Base-by-base conservation (phyloP, 345 rosid genomes). In the Turritis glabra region DNA sequence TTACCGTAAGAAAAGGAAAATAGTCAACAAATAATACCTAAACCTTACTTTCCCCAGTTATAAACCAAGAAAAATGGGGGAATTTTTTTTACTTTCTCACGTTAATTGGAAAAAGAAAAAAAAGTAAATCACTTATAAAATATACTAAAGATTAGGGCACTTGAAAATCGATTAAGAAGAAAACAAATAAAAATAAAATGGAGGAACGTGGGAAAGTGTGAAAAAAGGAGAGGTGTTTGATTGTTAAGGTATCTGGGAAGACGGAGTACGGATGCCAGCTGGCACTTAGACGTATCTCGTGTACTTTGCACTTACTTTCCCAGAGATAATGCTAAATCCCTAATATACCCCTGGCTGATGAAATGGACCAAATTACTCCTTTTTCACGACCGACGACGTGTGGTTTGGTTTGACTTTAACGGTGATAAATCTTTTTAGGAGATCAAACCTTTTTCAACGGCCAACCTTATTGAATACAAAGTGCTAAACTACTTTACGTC, bases 291-390 rank as follows among this genome's bases (percentile, higher is more conserved):
- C 43, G 8, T 18, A 14, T 32, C 66, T 26, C 66, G 51, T 71
- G 67, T 30, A 46, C 72, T 52, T 73, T 30, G 22, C 9, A 13
- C 65, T 43, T 23, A 25, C 54, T 30, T 30, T 37, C 13, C 47
- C 5, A 1, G 10, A 18, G 7, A 2, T 35, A 38, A 37, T 22
- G 32, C 14, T 22, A 1, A 37, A 61, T 3, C 38, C 77, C 12
- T n/a, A 44, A 44, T 5, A 22, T 47, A 47, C 78, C 72, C 72
- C 51, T 74, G 7, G 23, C 7, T 5, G 30, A 41, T n/a, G 48
- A n/a, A 43, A 23, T 64, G 58, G 71, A 73, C 71, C 71, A 73
- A 73, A 64, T 73, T 11, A 64, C 64, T 64, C 29, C 64, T 64
- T 73, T 73, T 54, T 8, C 26, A 54, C 60, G 17, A 18, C 72